Evolutionary conservation across 495 filamentous ascomycete species (phyloP).

Genomic region (Neurospora sp.): DNA sequence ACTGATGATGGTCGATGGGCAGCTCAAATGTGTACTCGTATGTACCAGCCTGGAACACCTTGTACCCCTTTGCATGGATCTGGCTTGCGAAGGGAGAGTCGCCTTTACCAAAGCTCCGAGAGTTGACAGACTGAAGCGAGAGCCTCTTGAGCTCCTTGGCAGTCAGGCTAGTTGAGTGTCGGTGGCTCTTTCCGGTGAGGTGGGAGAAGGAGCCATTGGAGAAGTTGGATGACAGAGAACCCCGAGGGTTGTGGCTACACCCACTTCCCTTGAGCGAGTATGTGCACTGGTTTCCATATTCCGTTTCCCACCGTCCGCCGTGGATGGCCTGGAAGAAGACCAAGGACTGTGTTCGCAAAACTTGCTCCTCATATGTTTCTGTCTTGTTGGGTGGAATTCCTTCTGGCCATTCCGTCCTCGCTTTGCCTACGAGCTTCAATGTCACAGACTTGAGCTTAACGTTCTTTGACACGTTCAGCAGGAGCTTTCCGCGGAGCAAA

Average conservation of each 20-base stretch:
- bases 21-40: conserved; percentile 95
- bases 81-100: conserved; percentile 50
- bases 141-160: conserved; percentile 48
- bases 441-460: conserved; percentile 93
- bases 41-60: conserved; percentile 78
- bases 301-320: conserved; percentile 37
- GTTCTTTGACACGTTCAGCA: conserved; percentile 74
- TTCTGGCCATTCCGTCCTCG: conserved; percentile 94
- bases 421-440: conserved; percentile 73
- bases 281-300: conserved; percentile 52
- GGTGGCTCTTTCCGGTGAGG: conserved; percentile 7
- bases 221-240: conserved; percentile 35
- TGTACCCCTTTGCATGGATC: conserved; percentile 80
- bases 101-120: conserved; percentile 78
- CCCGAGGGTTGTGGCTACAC: conserved; percentile 16
- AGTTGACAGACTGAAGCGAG: conserved; percentile 69
- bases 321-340: conserved; percentile 74
- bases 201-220: conserved; percentile 16
- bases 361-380: conserved; percentile 72
- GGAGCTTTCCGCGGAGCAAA: conserved; percentile 75
- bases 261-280: conserved; percentile 25
- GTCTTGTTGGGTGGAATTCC: conserved; percentile 86
- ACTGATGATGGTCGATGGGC: conserved; percentile 81
- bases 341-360: conserved; percentile 63
- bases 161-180: conserved; percentile 25